These are phyloP conservation scores for Aphanomyces invadans DNA, from an alignment of 352 stramenopile species.

Conservation along the genomic window DNA sequence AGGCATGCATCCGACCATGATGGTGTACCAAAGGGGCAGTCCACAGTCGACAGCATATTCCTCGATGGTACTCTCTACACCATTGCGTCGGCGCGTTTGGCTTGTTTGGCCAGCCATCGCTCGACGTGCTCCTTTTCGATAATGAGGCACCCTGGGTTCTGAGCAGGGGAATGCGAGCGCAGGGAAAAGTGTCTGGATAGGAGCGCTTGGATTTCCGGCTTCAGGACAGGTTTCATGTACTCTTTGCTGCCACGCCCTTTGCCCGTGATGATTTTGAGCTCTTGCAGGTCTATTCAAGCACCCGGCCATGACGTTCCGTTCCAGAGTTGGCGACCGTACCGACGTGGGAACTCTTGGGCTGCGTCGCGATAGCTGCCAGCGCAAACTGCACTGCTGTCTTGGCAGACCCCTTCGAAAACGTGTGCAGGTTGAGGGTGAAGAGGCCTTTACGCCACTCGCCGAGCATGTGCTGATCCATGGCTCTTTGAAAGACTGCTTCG, in stretches of 20 bases:
- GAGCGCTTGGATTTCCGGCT: conserved; percentile 42
- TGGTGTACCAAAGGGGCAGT: no score
- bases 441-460: conserved; percentile 40
- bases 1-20: no score
- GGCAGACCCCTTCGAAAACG: conserved; percentile 49
- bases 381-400: conserved; percentile 64
- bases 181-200: conserved; percentile 27
- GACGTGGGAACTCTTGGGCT: conserved; percentile 26
- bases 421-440: conserved; percentile 65
- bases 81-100: no score
- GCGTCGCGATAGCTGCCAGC: conserved; percentile 42
- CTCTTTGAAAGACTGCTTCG: conserved; percentile 40
- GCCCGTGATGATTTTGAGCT: conserved; percentile 68
- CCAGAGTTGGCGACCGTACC: conserved; percentile 19
- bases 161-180: conserved; percentile 7
- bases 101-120: conserved; percentile 5
- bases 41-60: no score
- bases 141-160: conserved; percentile 14
- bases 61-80: no score
- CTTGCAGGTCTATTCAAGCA: conserved; percentile 23
- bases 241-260: conserved; percentile 50
- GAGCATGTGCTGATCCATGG: conserved; percentile 41
- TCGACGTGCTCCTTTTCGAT: conserved; percentile 17
- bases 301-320: conserved; percentile 9
- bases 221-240: conserved; percentile 54